These are phyloP conservation scores for Claviceps digitariae DNA, from an alignment of 2,329 filamentous ascomycete genomes.

Conservation along the genomic window DNA sequence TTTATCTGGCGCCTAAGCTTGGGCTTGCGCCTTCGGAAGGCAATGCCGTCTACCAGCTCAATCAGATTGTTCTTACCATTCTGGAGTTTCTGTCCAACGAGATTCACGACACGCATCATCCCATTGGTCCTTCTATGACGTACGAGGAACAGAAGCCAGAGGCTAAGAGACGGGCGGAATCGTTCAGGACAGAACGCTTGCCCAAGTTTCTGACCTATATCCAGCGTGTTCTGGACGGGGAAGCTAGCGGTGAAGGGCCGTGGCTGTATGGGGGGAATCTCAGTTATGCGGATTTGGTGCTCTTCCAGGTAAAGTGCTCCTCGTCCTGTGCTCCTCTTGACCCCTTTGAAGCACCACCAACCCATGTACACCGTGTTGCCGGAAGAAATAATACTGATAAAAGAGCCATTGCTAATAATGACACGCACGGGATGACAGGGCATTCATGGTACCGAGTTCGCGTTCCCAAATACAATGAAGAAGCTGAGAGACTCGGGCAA, in stretches of 20 bases:
- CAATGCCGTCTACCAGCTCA: constrained; percentile 40
- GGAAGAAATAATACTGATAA: neutral
- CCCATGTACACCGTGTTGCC: neutral
- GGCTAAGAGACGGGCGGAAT: constrained; percentile 39
- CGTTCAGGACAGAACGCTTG: constrained; percentile 47
- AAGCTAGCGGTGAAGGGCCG: constrained; percentile 41
- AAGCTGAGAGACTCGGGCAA: constrained; percentile 40
- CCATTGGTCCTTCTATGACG: constrained; percentile 42
- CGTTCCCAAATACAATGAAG: constrained; percentile 55
- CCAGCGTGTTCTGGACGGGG: constrained; percentile 46
- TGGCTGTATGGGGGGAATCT: constrained; percentile 53
- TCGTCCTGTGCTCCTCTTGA: too few species aligned
- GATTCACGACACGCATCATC: constrained; percentile 64
- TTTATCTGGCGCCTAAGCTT: constrained; percentile 51
- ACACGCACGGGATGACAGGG: constrained; percentile 19
- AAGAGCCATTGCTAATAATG: neutral
- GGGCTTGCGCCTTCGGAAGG: constrained; percentile 35
- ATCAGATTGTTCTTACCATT: constrained; percentile 53
- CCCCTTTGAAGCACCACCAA: neutral
- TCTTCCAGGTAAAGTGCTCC: constrained; percentile 49
- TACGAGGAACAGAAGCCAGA: constrained; percentile 69
- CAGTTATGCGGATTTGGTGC: constrained; percentile 59
- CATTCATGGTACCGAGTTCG: constrained; percentile 46
- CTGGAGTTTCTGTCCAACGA: constrained; percentile 59
- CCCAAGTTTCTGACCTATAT: constrained; percentile 64